phyloP scores from a whole-genome alignment of 1,284 basidiomycete species.

The Leccinum pseudoinsigne region DNA sequence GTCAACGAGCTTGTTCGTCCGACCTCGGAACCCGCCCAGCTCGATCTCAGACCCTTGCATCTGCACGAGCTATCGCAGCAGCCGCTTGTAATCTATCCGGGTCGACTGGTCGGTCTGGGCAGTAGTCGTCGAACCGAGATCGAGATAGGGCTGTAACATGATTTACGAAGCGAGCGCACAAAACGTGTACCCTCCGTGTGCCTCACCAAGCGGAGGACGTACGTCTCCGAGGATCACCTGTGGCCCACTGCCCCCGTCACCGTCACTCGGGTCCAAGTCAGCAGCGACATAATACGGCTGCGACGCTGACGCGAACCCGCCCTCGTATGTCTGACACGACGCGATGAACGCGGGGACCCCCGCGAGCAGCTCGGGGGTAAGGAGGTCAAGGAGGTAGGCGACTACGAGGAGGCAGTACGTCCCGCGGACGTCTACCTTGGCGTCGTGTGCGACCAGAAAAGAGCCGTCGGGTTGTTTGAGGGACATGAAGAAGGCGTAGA shows the following conservation, averaged over 20 bases:
- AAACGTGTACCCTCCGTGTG: conserved; percentile 97
- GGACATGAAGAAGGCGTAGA: conserved; percentile 91
- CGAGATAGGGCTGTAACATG: conserved; percentile 62
- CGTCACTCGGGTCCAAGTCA: background rate
- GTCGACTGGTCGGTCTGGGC: too few relatives aligned
- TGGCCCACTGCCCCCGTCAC: conserved; percentile 22
- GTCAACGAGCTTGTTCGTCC: conserved; percentile 98
- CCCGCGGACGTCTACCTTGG: conserved; percentile 80
- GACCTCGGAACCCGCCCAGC: conserved; percentile 89
- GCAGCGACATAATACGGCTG: conserved; percentile 56
- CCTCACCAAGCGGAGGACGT: conserved; percentile 81
- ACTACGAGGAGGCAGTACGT: conserved; percentile 76
- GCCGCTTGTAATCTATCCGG: conserved; percentile 55
- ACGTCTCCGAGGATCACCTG: conserved; percentile 39
- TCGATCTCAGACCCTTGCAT: conserved; percentile 89
- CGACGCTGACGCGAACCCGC: conserved; percentile 88
- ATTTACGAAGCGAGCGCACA: conserved; percentile 89
- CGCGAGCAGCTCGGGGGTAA: conserved; percentile 86
- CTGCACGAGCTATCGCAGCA: conserved; percentile 82
- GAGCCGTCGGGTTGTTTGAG: conserved; percentile 95
- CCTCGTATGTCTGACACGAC: conserved; percentile 97
- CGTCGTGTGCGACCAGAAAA: conserved; percentile 86
- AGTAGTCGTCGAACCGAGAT: conserved; percentile 10
- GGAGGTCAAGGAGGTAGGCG: conserved; percentile 73
- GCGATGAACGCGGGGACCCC: conserved; percentile 64